Evolutionary conservation across 129 eudicot species (phyloP), one percentile per base, ranked within the genome.

Genomic region (Pulicaria dysenterica): DNA sequence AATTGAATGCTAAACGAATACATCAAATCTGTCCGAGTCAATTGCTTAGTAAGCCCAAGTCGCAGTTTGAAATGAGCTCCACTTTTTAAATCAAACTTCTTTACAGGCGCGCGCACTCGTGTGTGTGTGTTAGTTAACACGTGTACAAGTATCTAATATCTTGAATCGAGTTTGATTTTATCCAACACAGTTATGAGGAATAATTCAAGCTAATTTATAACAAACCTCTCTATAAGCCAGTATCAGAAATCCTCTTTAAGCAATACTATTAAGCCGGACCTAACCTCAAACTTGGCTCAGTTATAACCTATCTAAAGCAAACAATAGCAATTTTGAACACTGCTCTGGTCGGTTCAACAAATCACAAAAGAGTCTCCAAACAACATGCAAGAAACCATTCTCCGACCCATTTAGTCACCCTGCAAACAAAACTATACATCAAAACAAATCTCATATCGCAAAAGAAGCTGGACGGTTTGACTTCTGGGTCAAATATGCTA

Each of bases 251-350:
- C n/a, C 48, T 39, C 3, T 0, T 39, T 39, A 61, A 3, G 36
- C 67, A 3, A 61, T 61, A 39, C 31, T 38, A 61, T 61, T 47
- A 1, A 14, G 34, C 34, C 13, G 40, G n/a, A 61, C 67, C 47
- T 61, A 40, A 40, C 12, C 48, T 61, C 67, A 39, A 61, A 12
- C 66, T 54, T n/a, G 10, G 10, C 62, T 5, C 67, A 61, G n/a
- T 61, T 61, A 12, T 24, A 39, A 39, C 67, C 48, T 7, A 39
- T 61, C 36, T n/a, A 7, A 40, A 14, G 34, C 48, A 8, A 42
- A 62, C 7, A 62, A 41, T 7, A 40, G 68, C 11, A 43, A 14
- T 4, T 1, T 64, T 41, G 24, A 24, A 66, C 41, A 43, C 58
- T 15, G n/a, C 43, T 44, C 6, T 36, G 36, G 15, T 37, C 9